Evolutionary conservation across 2,329 filamentous ascomycete genomes (phyloP).

Genomic region (Microdochium nivale): DNA sequence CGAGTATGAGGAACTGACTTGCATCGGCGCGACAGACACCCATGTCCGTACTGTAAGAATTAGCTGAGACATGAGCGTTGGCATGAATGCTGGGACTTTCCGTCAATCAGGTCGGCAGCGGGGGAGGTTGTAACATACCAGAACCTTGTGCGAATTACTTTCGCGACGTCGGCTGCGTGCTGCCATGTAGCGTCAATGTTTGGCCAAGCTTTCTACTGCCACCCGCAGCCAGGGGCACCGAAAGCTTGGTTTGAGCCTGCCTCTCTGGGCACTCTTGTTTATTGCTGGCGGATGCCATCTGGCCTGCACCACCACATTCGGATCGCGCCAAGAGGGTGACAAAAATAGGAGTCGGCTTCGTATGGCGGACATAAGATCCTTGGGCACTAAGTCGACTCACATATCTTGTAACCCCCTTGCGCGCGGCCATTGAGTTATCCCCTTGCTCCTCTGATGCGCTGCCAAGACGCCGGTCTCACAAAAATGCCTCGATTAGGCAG

Average conservation of each 20-base stretch:
- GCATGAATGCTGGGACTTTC: no score
- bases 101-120: no score
- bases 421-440: neutral
- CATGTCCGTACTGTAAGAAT: neutral
- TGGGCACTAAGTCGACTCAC: no score
- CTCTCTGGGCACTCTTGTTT: neutral
- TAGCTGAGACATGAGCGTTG: no score
- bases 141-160: neutral
- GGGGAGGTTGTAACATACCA: neutral
- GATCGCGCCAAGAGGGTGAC: no score
- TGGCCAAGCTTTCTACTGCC: neutral
- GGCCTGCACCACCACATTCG: neutral
- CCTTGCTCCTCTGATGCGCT: neutral
- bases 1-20: neutral
- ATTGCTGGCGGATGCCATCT: neutral
- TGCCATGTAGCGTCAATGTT: neutral
- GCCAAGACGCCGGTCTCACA: neutral
- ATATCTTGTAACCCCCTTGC: no score
- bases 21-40: neutral
- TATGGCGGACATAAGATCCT: no score
- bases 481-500: neutral
- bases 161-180: no score
- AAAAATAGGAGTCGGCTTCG: no score
- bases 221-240: neutral
- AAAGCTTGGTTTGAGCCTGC: neutral